phyloP scores from a whole-genome alignment of 495 filamentous ascomycete genomes.

The Penicillium silybi region DNA sequence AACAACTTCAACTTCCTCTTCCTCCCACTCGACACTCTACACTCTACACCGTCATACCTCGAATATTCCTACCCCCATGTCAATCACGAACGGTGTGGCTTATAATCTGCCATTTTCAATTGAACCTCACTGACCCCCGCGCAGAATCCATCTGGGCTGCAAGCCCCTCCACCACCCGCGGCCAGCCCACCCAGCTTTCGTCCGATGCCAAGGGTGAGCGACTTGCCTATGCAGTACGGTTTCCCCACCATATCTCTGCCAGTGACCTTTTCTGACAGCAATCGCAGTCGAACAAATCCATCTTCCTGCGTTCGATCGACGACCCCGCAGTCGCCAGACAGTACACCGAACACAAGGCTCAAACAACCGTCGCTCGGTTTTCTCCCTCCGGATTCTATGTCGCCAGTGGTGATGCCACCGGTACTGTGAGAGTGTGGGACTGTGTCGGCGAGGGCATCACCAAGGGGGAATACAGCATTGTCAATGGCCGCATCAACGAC shows the following conservation, averaged over 20 bases:
- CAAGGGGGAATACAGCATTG: slow-evolving; percentile 86
- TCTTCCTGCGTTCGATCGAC: slow-evolving; percentile 91
- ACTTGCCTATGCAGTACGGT: slow-evolving; percentile 84
- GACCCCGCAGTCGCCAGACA: slow-evolving; percentile 76
- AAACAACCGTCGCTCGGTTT: slow-evolving; percentile 90
- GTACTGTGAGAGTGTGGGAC: slow-evolving; percentile 88
- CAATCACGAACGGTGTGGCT: slow-evolving; percentile 42
- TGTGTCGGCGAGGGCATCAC: slow-evolving; percentile 53
- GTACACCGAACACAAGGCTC: slow-evolving; percentile 84
- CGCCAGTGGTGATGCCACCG: slow-evolving; percentile 85
- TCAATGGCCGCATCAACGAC: slow-evolving; percentile 92
- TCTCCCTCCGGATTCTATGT: slow-evolving; percentile 93
- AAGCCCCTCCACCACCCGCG: slow-evolving; percentile 78
- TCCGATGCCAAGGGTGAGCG: slow-evolving; percentile 88
- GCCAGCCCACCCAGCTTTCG: slow-evolving; percentile 85
- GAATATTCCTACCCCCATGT: slow-evolving; percentile 26
- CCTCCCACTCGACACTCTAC: slow-evolving; percentile 3
- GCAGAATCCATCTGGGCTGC: slow-evolving; percentile 69
- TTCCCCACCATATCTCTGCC: not conserved
- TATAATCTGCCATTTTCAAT: not conserved
- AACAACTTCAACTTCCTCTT: slow-evolving; percentile 16
- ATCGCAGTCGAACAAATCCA: slow-evolving; percentile 83
- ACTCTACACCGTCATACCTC: slow-evolving; percentile 3
- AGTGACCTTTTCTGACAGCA: slow-evolving; percentile 10
- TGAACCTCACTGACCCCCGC: slow-evolving; percentile 1